phyloP scores from a whole-genome alignment of 768 basidiomycete species.

The Podaxis pistillaris region DNA sequence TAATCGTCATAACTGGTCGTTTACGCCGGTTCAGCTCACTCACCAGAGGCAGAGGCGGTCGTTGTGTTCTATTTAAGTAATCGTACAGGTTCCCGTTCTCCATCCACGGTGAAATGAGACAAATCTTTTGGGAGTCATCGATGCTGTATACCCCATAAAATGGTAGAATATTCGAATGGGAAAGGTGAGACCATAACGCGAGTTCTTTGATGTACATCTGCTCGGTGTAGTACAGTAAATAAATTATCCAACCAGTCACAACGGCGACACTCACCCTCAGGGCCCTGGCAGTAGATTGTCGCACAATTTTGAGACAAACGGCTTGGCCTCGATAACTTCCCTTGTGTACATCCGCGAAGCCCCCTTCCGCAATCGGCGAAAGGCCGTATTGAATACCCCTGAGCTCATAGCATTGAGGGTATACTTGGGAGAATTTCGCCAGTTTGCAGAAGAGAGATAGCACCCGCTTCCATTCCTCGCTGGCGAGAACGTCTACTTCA shows the following conservation, averaged over 20 bases:
- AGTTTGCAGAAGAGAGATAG: background rate
- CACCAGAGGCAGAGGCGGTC: conserved; percentile 16
- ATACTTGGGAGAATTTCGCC: background rate
- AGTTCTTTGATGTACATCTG: conserved; percentile 22
- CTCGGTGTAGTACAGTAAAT: background rate
- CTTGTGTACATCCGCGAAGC: background rate
- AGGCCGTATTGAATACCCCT: background rate
- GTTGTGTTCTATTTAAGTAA: conserved; percentile 14
- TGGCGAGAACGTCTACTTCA: background rate
- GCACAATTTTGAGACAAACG: background rate
- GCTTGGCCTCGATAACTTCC: background rate
- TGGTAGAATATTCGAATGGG: conserved; percentile 34
- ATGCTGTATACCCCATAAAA: conserved; percentile 30
- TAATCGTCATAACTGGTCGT: background rate
- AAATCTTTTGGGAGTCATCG: background rate
- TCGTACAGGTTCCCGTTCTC: conserved; percentile 19
- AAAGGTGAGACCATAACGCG: conserved; percentile 30
- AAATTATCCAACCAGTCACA: background rate
- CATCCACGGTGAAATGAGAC: conserved; percentile 22
- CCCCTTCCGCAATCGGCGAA: background rate
- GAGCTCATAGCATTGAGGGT: background rate
- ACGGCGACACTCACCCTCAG: background rate
- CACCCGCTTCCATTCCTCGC: background rate
- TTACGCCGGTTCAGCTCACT: background rate
- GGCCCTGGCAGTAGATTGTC: background rate